Percentiles rank a stretch among this genome's conserved stretches.
phyloP scores from a whole-genome alignment of 805 yeast genomes.

The Babjeviella inositovora region DNA sequence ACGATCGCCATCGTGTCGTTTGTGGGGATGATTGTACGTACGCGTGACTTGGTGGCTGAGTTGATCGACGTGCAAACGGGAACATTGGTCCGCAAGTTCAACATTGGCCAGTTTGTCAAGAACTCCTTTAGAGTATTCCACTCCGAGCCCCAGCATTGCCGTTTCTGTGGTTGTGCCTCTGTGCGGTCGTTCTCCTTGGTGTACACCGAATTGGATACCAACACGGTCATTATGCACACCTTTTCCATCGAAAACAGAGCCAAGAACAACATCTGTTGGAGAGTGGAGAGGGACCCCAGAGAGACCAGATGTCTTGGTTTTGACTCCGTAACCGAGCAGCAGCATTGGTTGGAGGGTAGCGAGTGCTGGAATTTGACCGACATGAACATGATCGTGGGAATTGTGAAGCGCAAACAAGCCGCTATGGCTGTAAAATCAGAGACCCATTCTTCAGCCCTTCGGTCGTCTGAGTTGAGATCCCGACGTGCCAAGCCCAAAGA shows the following conservation, averaged over 20 bases:
- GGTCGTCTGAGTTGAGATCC: background rate
- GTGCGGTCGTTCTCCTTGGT: conserved; percentile 57
- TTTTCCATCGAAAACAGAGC: conserved; percentile 60
- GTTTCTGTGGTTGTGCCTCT: conserved; percentile 83
- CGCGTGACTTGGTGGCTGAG: conserved; percentile 39
- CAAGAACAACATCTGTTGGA: conserved; percentile 63
- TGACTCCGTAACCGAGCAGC: conserved; percentile 55
- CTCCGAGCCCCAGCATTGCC: conserved; percentile 76
- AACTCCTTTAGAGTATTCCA: conserved; percentile 56
- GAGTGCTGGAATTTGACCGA: conserved; percentile 73
- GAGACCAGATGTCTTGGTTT: conserved; percentile 85
- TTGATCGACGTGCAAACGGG: conserved; percentile 72
- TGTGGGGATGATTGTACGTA: conserved; percentile 60
- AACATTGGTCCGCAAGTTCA: conserved; percentile 40
- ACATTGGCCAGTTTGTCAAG: conserved; percentile 45
- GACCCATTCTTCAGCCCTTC: background rate
- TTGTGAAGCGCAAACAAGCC: conserved; percentile 23
- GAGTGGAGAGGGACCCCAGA: conserved; percentile 87
- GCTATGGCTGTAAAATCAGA: background rate
- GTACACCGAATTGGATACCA: conserved; percentile 44
- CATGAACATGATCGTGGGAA: conserved; percentile 60
- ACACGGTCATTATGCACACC: conserved; percentile 54
- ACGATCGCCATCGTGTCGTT: conserved; percentile 43
- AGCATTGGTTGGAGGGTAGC: conserved; percentile 48
- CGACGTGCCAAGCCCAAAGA: too few species aligned